Percentiles rank a stretch among this genome's conserved stretches.
These are phyloP conservation scores for Artomyces pyxidatus DNA, from an alignment of 768 basidiomycete genomes.

Conservation along the genomic window DNA sequence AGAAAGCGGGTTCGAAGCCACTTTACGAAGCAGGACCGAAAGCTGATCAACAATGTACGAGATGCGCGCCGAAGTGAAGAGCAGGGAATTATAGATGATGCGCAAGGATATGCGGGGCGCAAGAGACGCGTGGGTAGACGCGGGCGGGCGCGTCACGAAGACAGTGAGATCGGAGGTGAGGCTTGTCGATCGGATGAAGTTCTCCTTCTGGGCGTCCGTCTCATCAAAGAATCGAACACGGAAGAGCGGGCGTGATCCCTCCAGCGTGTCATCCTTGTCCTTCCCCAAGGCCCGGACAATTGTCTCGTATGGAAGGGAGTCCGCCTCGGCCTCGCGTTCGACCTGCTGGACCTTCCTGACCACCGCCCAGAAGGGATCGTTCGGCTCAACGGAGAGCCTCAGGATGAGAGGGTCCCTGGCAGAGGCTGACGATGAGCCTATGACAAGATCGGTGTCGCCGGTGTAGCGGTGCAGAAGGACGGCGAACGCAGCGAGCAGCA, in stretches of 20 bases:
- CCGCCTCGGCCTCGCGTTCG: slow-evolving; percentile 74
- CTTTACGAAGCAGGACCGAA: slow-evolving; percentile 64
- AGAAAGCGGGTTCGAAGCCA: slow-evolving; percentile 56
- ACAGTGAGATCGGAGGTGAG: slow-evolving; percentile 90
- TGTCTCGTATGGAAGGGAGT: slow-evolving; percentile 73
- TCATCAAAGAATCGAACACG: slow-evolving; percentile 96
- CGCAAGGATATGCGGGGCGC: slow-evolving; percentile 72
- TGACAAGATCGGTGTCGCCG: slow-evolving; percentile 87
- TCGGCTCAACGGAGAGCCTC: slow-evolving; percentile 72
- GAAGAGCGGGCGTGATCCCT: slow-evolving; percentile 57
- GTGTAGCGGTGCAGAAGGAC: slow-evolving; percentile 92
- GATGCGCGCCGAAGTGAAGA: slow-evolving; percentile 79
- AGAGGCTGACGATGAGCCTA: slow-evolving; percentile 78
- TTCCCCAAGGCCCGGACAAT: slow-evolving; percentile 63
- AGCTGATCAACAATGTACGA: slow-evolving; percentile 80
- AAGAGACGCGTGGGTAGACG: slow-evolving; percentile 60
- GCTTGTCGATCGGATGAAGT: slow-evolving; percentile 72
- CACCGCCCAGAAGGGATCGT: slow-evolving; percentile 84
- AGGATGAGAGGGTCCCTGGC: slow-evolving; percentile 77
- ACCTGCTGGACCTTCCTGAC: slow-evolving; percentile 79
- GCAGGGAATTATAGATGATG: slow-evolving; percentile 88
- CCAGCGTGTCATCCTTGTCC: slow-evolving; percentile 54
- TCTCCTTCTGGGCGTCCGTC: slow-evolving; percentile 64
- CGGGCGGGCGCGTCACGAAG: slow-evolving; percentile 70
- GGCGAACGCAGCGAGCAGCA: slow-evolving; percentile 86